A percentile compares a stretch with the other conserved stretches of the same genome.
These are phyloP conservation scores for Colletotrichum viniferum DNA, from an alignment of 2,329 filamentous ascomycete genomes.

Conservation along the genomic window DNA sequence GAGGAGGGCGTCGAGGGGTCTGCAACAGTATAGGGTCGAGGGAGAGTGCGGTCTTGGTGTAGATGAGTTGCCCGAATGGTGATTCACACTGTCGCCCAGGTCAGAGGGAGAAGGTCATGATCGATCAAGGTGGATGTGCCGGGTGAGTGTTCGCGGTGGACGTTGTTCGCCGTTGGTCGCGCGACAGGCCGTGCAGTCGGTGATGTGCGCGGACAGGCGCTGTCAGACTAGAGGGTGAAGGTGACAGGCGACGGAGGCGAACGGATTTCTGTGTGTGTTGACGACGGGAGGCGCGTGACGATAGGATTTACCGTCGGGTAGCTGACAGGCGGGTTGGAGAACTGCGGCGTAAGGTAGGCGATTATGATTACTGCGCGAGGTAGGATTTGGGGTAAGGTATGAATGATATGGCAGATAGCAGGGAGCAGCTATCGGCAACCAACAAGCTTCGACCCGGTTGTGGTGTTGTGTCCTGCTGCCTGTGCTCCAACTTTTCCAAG, in stretches of 20 bases:
- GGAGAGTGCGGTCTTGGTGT: background rate
- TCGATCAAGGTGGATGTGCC: background rate
- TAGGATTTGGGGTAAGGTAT: background rate
- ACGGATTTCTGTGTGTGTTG: background rate
- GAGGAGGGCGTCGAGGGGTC: background rate
- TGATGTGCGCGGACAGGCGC: background rate
- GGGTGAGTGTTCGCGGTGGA: background rate
- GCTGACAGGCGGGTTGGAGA: background rate
- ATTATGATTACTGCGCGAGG: background rate
- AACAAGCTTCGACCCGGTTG: slow-evolving; percentile 8
- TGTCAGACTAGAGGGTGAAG: background rate
- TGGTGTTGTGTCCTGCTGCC: background rate
- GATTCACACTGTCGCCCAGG: slow-evolving; percentile 13
- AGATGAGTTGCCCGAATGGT: background rate
- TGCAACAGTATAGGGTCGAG: background rate
- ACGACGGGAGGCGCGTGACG: background rate
- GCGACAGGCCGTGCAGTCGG: background rate
- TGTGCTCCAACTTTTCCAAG: background rate
- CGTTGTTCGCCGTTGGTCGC: background rate
- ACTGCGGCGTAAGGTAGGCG: background rate
- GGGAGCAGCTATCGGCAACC: slow-evolving; percentile 5
- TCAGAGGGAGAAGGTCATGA: slow-evolving; percentile 11
- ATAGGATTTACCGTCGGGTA: background rate
- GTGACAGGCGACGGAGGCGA: background rate
- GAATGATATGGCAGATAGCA: background rate